These are phyloP conservation scores for Lyophyllum decastes DNA, from an alignment of 768 basidiomycete species.

Conservation along the genomic window DNA sequence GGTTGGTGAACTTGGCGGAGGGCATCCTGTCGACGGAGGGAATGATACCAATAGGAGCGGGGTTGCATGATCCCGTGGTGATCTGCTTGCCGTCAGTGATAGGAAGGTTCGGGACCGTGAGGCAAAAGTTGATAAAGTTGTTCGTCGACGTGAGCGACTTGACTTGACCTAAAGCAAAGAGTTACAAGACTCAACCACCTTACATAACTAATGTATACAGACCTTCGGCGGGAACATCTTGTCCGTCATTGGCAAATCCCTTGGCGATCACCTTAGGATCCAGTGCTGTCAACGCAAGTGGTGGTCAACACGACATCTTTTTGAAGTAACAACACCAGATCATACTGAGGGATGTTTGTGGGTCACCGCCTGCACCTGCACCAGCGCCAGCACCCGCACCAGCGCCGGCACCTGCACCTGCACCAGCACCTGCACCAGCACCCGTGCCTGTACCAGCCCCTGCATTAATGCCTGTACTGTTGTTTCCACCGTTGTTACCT, in stretches of 20 bases:
- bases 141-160: slow-evolving; percentile 53
- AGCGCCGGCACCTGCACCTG: not conserved
- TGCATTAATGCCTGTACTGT: slow-evolving; percentile 2
- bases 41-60: slow-evolving; percentile 54
- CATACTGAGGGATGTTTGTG: slow-evolving; percentile 47
- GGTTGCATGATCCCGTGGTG: slow-evolving; percentile 53
- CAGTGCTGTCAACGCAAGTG: slow-evolving; percentile 38
- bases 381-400: not conserved
- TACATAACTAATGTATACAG: not conserved
- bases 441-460: not conserved
- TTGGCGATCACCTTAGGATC: slow-evolving; percentile 50
- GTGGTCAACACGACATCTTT: not conserved
- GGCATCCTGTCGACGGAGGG: slow-evolving; percentile 44
- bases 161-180: slow-evolving; percentile 39
- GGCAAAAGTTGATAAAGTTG: slow-evolving; percentile 61
- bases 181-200: not conserved
- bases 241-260: slow-evolving; percentile 53
- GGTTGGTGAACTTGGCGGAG: slow-evolving; percentile 42
- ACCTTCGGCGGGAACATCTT: slow-evolving; percentile 39
- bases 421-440: not conserved
- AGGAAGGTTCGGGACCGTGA: slow-evolving; percentile 39
- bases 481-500: slow-evolving; percentile 8
- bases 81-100: slow-evolving; percentile 56
- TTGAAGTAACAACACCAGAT: not conserved
- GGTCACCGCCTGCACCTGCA: slow-evolving; percentile 26